Evolutionary conservation across 2,329 filamentous ascomycete genomes (phyloP).

Genomic region (Aspergillus pseudoviridinutans): DNA sequence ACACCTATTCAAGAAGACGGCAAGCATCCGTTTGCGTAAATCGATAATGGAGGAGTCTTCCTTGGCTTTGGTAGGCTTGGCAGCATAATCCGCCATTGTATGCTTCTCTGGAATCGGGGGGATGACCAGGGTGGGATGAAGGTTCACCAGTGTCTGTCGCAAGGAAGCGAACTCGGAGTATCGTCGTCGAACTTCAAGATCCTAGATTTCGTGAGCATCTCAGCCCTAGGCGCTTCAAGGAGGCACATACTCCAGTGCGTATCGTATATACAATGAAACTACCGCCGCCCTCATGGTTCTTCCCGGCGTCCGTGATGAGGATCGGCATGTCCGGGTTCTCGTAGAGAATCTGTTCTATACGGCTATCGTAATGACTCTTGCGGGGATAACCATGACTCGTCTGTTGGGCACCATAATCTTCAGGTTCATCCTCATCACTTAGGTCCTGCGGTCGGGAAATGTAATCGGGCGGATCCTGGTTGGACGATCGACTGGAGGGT

Average conservation of each 20-base stretch:
- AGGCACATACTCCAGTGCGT: constrained; percentile 70
- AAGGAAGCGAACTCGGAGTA: constrained; percentile 97
- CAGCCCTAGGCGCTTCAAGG: constrained; percentile 5
- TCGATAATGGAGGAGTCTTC: constrained; percentile 97
- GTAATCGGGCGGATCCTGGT: constrained; percentile 60
- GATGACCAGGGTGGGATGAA: constrained; percentile 93
- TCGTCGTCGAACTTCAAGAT: constrained; percentile 87
- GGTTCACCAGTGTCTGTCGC: constrained; percentile 77
- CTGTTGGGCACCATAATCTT: constrained; percentile 48
- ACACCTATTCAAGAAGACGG: constrained; percentile 91
- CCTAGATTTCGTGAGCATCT: constrained; percentile 49
- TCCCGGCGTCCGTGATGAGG: constrained; percentile 89
- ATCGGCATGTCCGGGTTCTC: constrained; percentile 89
- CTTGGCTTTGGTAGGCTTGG: constrained; percentile 95
- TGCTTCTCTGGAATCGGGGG: constrained; percentile 98
- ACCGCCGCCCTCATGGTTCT: constrained; percentile 86
- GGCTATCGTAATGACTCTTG: constrained; percentile 86
- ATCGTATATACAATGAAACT: constrained; percentile 98
- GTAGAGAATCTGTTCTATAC: constrained; percentile 95
- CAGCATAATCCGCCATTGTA: constrained; percentile 96
- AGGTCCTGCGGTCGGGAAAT: constrained; percentile 50
- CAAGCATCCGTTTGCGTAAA: constrained; percentile 91
- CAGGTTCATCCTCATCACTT: constrained; percentile 57
- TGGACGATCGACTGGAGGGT: constrained; percentile 67
- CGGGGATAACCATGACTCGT: constrained; percentile 48